Evolutionary conservation across 2,329 filamentous ascomycete genomes (phyloP).

Genomic region (Tolypocladium endophyticum): DNA sequence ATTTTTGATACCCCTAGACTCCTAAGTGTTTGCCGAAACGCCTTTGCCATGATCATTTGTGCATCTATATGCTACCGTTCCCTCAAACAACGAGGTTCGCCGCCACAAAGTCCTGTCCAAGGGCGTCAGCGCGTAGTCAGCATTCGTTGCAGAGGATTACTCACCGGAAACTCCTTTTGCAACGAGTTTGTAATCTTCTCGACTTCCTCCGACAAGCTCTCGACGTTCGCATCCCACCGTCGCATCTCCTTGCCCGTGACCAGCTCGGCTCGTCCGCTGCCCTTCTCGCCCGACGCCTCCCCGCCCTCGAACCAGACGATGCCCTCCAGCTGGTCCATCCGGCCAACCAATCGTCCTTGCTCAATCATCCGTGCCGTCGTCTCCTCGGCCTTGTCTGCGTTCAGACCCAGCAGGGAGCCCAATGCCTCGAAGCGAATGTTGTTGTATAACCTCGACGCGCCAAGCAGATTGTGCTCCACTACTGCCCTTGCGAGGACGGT

Average conservation of each 20-base stretch:
- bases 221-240: conserved; percentile 83
- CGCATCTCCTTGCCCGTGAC: conserved; percentile 61
- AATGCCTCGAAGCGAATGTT: conserved; percentile 71
- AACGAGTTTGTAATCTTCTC: conserved; percentile 76
- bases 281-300: conserved; percentile 59
- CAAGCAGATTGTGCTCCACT: conserved; percentile 90
- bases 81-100: conserved; percentile 33
- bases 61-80: not conserved
- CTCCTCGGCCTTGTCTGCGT: conserved; percentile 73
- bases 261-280: conserved; percentile 54
- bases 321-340: conserved; percentile 88
- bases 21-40: not conserved
- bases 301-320: conserved; percentile 77
- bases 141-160: conserved; percentile 1
- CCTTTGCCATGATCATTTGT: not conserved
- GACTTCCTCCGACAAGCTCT: conserved; percentile 77
- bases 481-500: conserved; percentile 91
- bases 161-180: conserved; percentile 66
- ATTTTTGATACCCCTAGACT: not conserved
- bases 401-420: conserved; percentile 65
- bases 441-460: conserved; percentile 66
- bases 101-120: conserved; percentile 42
- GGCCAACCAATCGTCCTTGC: conserved; percentile 75
- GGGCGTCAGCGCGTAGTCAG: not conserved
- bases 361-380: conserved; percentile 95